phyloP scores from a whole-genome alignment of 495 filamentous ascomycete genomes.

The Friedmanniomyces endolithicus region DNA sequence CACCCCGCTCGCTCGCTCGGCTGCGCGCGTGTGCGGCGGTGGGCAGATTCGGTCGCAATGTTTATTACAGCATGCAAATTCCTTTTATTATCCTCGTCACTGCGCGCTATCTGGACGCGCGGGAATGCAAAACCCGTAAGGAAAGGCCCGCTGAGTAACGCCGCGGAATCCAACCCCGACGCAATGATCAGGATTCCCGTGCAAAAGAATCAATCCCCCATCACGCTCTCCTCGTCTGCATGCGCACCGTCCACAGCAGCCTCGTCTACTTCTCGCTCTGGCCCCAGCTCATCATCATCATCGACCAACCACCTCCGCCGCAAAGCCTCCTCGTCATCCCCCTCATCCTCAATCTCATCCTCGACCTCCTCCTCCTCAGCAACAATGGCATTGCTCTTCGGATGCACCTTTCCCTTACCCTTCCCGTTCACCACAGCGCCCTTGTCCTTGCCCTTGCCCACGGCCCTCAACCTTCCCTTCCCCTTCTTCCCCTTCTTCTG shows the following conservation, averaged over 20 bases:
- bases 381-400: slow-evolving; percentile 20
- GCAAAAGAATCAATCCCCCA: slow-evolving; percentile 43
- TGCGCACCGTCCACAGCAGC: slow-evolving; percentile 38
- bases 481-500: slow-evolving; percentile 32
- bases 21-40: too few relatives aligned
- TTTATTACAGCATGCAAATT: too few relatives aligned
- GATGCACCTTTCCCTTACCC: slow-evolving; percentile 11
- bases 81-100: too few relatives aligned
- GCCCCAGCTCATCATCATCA: slow-evolving; percentile 27
- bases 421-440: slow-evolving; percentile 29
- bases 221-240: slow-evolving; percentile 44
- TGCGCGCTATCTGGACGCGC: too few relatives aligned
- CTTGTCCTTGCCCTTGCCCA: slow-evolving; percentile 31
- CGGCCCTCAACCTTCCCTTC: slow-evolving; percentile 34
- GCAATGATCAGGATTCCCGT: slow-evolving; percentile 25
- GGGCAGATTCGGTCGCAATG: too few relatives aligned
- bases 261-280: slow-evolving; percentile 47
- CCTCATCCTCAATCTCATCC: slow-evolving; percentile 32
- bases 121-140: too few relatives aligned
- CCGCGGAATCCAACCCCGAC: too few relatives aligned
- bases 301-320: slow-evolving; percentile 23
- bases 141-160: too few relatives aligned
- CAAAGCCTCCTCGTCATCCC: slow-evolving; percentile 36
- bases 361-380: slow-evolving; percentile 34
- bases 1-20: too few relatives aligned